Conservation (phyloP, 2,329 filamentous ascomycete genomes). For the Cladosporium sp. region DNA sequence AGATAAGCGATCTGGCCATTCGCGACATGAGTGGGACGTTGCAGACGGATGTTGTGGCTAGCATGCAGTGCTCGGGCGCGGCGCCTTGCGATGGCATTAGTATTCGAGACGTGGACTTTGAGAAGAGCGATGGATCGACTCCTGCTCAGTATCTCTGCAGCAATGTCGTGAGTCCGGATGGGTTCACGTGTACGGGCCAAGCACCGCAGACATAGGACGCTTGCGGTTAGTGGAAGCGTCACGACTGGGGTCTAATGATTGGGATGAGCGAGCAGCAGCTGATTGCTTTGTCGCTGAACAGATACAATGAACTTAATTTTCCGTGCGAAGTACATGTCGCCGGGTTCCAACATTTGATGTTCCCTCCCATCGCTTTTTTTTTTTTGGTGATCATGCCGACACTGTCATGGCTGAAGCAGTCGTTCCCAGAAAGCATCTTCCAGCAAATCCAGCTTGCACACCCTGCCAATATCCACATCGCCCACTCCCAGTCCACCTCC, state of each 20-base stretch:
- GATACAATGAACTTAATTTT: too few species aligned
- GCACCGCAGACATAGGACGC: slow-evolving; percentile 1
- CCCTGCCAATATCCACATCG: background rate
- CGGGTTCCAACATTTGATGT: too few species aligned
- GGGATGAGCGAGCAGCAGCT: too few species aligned
- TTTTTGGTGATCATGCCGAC: background rate
- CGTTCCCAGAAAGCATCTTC: slow-evolving; percentile 8
- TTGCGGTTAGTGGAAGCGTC: too few species aligned
- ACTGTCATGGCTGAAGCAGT: slow-evolving; percentile 3
- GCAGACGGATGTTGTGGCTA: slow-evolving; percentile 17
- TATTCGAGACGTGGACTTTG: background rate
- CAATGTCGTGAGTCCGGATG: slow-evolving; percentile 1
- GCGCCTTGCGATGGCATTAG: slow-evolving; percentile 24
- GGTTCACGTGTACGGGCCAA: slow-evolving; percentile 4
- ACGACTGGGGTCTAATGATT: background rate
- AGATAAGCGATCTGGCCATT: slow-evolving; percentile 34
- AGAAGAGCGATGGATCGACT: background rate
- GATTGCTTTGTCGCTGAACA: too few species aligned
- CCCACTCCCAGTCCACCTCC: background rate
- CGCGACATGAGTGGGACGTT: slow-evolving; percentile 29
- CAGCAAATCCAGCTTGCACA: slow-evolving; percentile 6
- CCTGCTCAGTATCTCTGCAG: slow-evolving; percentile 8
- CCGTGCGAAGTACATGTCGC: too few species aligned
- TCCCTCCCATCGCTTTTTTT: background rate
- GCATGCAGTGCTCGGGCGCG: slow-evolving; percentile 27